Base-by-base conservation (phyloP, 1,284 basidiomycete species). In the Malassezia pachydermatis region DNA sequence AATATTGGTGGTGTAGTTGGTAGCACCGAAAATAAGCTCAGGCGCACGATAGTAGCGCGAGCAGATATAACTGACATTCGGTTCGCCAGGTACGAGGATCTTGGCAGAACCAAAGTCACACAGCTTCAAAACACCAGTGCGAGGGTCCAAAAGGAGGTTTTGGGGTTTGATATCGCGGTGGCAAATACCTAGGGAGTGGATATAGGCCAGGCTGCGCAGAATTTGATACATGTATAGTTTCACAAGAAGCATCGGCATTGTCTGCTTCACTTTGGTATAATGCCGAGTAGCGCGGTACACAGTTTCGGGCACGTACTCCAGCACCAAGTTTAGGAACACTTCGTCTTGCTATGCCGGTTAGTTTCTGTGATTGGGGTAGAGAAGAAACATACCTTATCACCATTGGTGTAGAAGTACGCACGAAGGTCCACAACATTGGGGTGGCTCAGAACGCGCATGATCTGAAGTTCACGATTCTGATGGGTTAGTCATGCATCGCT, bases 1-100 rank as follows among this genome's bases (percentile, higher is more conserved):
- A 69, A 99, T 99, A 75, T 95, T 95, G 63, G 92, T 98, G n/a
- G 90, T 95, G 78, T 99, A 99, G 78, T 99, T 99, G 54, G 94
- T 98, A 29, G 92, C 92, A 45, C 92, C 92, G 73, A 99, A 99
- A 73, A 99, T 99, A 72, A 99, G 82, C 76, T 99, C 92, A 19
- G 92, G 94, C 43, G 92, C 94, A 63, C 92, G 84, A 77, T 99
- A 99, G 78, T 99, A 99, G 73, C 92, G 80, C 62, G 92, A 99
- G 77, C 92, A 99, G 72, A 99, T 99, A 76, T 99, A 99, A 76
- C 84, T 88, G 74, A 99, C 92, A 75, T 99, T 99, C 54, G 92
- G 94, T 74, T 99, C 92, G 50, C 90, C 90, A 11, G 88, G 83
- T 36, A 98, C 84, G 51, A 99, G 79, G 64, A 99, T 98, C 79